phyloP scores from a whole-genome alignment of 495 filamentous ascomycete species.

The Xylaria longipes region DNA sequence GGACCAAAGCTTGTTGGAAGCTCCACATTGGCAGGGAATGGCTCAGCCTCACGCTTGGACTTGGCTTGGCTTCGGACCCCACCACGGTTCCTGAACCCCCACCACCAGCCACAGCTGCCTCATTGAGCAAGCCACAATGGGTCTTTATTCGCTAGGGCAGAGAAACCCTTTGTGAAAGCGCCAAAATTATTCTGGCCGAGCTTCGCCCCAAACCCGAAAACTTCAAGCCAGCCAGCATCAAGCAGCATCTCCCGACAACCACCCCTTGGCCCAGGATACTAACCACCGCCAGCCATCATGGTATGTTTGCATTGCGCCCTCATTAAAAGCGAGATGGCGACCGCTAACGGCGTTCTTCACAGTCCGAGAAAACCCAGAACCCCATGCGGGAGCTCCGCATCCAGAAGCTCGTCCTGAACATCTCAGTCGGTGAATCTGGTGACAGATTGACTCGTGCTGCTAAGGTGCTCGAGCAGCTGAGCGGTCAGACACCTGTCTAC shows the following conservation, averaged over 20 bases:
- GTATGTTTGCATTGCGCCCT: conserved; percentile 29
- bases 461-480: conserved; percentile 99
- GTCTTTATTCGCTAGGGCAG: conserved; percentile 37
- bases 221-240: conserved; percentile 22
- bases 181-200: conserved; percentile 33
- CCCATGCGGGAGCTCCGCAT: conserved; percentile 99
- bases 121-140: conserved; percentile 29
- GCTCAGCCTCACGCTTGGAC: conserved; percentile 14
- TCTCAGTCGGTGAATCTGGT: conserved; percentile 99
- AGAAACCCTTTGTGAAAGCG: conserved; percentile 36
- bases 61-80: conserved; percentile 31
- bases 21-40: conserved; percentile 6
- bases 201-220: not conserved
- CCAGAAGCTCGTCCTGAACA: conserved; percentile 99
- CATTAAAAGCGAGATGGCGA: not conserved
- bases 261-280: conserved; percentile 31
- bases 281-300: conserved; percentile 43
- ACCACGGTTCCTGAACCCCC: conserved; percentile 18
- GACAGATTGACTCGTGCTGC: conserved; percentile 99
- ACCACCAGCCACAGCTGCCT: conserved; percentile 31
- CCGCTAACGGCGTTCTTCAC: conserved; percentile 30
- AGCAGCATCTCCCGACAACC: conserved; percentile 27
- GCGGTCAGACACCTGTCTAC: conserved; percentile 99
- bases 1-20: not conserved
- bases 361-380: conserved; percentile 83